Conservation (phyloP, 192 early-diverging fungal species). For the Backusella macrospora region DNA sequence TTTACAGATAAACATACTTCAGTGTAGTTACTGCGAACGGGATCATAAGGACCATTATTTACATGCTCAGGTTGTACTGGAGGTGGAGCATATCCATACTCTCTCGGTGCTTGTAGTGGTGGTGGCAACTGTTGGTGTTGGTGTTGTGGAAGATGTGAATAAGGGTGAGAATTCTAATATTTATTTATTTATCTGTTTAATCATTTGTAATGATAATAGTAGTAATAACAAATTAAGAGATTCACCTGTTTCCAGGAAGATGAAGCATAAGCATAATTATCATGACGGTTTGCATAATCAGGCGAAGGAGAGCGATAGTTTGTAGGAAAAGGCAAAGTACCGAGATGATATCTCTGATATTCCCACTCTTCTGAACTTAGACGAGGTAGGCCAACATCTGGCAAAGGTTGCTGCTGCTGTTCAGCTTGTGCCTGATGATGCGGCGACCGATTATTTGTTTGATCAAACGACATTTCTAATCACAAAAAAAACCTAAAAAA, state of each 20-base stretch:
- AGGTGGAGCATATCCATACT: slow-evolving; percentile 2
- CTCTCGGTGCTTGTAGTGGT: slow-evolving; percentile 7
- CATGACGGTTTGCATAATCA: neutral
- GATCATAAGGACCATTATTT: slow-evolving; percentile 26
- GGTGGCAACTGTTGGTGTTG: neutral
- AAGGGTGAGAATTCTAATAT: neutral
- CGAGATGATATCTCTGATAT: slow-evolving; percentile 12
- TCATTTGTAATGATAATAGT: neutral
- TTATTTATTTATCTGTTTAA: neutral
- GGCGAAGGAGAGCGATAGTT: neutral
- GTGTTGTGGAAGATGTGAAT: neutral
- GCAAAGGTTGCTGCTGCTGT: neutral
- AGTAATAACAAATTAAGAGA: neutral
- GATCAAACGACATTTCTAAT: slow-evolving; percentile 20
- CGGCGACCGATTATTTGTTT: slow-evolving; percentile 18
- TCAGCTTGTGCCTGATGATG: neutral
- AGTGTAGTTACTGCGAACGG: slow-evolving; percentile 17
- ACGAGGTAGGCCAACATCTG: neutral
- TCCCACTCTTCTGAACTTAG: slow-evolving; percentile 13
- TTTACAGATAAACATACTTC: neutral
- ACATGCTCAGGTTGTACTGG: neutral
- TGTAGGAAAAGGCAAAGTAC: neutral
- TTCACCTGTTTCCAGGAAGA: slow-evolving; percentile 18
- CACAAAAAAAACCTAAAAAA: slow-evolving; percentile 7
- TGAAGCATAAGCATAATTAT: slow-evolving; percentile 18